phyloP scores from a whole-genome alignment of 1,284 basidiomycete genomes.

The Ceratobasidium sp. region DNA sequence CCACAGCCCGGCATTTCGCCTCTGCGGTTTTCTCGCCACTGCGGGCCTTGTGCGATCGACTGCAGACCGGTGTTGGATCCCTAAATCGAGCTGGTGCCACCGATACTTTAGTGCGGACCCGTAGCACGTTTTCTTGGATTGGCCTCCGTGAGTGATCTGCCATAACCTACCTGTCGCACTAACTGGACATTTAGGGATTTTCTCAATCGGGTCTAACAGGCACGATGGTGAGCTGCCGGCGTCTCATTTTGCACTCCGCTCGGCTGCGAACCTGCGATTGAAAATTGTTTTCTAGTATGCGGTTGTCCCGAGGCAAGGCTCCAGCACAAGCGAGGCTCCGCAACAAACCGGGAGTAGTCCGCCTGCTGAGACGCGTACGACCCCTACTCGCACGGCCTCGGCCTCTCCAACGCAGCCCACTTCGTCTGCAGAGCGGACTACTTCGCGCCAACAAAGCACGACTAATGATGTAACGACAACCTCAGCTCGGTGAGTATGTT shows the following conservation, averaged over 20 bases:
- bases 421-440: slow-evolving; percentile 15
- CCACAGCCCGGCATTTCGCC: slow-evolving; percentile 1
- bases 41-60: background rate
- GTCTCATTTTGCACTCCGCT: background rate
- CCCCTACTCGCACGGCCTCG: slow-evolving; percentile 6
- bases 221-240: background rate
- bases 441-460: background rate
- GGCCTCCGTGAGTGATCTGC: background rate
- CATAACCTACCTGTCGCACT: background rate
- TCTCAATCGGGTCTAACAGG: background rate
- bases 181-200: background rate
- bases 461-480: slow-evolving; percentile 2
- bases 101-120: background rate
- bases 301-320: background rate
- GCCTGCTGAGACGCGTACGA: background rate
- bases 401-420: slow-evolving; percentile 2
- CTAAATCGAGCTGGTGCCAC: background rate
- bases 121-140: slow-evolving; percentile 10
- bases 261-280: background rate
- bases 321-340: slow-evolving; percentile 8
- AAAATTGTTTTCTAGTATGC: background rate
- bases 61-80: background rate
- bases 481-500: background rate
- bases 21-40: background rate
- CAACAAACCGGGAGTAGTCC: slow-evolving; percentile 3